These are phyloP conservation scores for Avicennia marina DNA, from an alignment of 257 asterid species.

Conservation along the genomic window DNA sequence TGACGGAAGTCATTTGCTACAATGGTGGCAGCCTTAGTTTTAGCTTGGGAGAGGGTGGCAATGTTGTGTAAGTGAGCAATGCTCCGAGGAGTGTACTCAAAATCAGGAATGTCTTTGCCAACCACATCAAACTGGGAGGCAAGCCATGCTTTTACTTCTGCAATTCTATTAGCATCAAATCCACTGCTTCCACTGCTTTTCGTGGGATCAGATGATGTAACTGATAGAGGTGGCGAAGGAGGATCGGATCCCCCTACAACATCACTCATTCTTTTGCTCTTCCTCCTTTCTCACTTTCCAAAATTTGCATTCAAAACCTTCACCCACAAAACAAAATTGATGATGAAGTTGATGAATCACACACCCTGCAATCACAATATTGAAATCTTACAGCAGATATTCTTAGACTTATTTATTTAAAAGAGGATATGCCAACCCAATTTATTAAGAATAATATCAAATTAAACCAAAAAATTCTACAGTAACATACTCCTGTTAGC, in stretches of 20 bases:
- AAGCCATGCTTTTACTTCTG: conserved; percentile 91
- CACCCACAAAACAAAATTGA: background rate
- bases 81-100: conserved; percentile 90
- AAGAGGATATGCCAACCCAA: no score
- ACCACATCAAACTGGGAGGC: conserved; percentile 72
- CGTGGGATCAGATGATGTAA: conserved; percentile 46
- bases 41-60: conserved; percentile 80
- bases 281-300: conserved; percentile 12
- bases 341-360: no score
- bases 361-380: no score
- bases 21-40: conserved; percentile 90
- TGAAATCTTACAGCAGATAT: no score
- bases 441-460: no score
- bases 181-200: conserved; percentile 41
- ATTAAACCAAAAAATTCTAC: no score
- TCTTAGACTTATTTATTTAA: no score
- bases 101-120: conserved; percentile 87
- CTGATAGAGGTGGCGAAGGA: conserved; percentile 27
- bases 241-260: conserved; percentile 47
- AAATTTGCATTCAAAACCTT: background rate
- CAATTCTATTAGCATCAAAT: conserved; percentile 72
- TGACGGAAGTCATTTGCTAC: conserved; percentile 90
- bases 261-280: conserved; percentile 53
- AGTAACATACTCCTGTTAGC: no score
- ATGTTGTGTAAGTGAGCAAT: conserved; percentile 68